Evolutionary conservation across 192 early-diverging fungal species (phyloP).

Genomic region (Ramicandelaber brevisporus): DNA sequence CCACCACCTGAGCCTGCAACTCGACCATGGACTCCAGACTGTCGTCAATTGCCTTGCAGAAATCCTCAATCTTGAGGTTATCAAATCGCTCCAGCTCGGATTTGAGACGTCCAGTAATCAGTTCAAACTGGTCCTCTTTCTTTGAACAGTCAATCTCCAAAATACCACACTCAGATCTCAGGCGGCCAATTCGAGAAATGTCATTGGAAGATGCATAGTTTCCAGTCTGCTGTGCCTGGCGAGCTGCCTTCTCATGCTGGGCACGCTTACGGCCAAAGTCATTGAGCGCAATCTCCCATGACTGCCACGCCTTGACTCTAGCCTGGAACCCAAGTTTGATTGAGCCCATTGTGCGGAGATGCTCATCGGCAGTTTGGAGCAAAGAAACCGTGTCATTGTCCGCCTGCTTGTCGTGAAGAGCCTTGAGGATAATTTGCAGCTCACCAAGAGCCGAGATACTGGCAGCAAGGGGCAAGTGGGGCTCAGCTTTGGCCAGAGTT

Average conservation of each 20-base stretch:
- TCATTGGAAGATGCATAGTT: too few species aligned
- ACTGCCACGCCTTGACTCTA: constrained; percentile 33
- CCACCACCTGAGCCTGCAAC: constrained; percentile 46
- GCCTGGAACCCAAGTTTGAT: constrained; percentile 59
- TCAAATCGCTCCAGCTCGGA: constrained; percentile 60
- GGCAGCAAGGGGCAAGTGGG: constrained; percentile 33
- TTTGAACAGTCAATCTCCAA: constrained; percentile 17
- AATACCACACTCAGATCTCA: constrained; percentile 13
- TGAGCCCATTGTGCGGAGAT: constrained; percentile 62
- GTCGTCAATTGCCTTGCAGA: constrained; percentile 39
- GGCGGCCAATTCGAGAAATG: constrained; percentile 11
- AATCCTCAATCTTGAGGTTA: constrained; percentile 50
- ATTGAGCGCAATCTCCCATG: constrained; percentile 37
- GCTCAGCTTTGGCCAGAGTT: constrained; percentile 39
- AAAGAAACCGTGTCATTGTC: constrained; percentile 45
- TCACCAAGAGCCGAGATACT: constrained; percentile 46
- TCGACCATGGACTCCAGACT: constrained; percentile 53
- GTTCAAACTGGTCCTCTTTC: constrained; percentile 37
- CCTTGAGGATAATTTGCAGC: constrained; percentile 54
- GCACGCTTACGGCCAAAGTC: constrained; percentile 43
- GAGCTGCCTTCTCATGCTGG: constrained; percentile 29
- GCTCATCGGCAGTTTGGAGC: constrained; percentile 63
- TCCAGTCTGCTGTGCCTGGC: constrained; percentile 7
- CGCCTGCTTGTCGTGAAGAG: constrained; percentile 52
- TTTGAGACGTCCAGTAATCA: constrained; percentile 40